Evolutionary conservation across 441 rosid species (phyloP), one percentile per base, ranked within the genome.

Genomic region (Biscutella laevigata): DNA sequence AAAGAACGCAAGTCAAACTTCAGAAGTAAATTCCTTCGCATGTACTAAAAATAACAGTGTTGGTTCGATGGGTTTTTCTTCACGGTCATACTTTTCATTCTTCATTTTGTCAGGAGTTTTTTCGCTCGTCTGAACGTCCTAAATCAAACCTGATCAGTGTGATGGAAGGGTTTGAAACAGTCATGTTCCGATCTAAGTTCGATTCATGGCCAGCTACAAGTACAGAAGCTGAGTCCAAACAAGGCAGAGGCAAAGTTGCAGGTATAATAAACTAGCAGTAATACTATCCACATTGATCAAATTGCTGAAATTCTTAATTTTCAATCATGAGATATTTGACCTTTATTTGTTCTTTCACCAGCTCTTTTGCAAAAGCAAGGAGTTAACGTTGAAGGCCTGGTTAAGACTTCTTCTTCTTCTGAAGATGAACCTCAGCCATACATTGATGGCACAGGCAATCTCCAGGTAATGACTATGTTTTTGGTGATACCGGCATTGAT

Each of bases 231-330:
- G 89, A 82, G 36, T 71, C 96, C 20, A 91, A 83, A 68, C 91
- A 86, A 66, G 96, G 98, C 63, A 75, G 96, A 73, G 90, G 96
- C 74, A 88, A 88, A 79, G 95, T 92, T 58, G 98, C 98, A 67
- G 96, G 98, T 91, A 29, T 29, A 49, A 72, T 71, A 45, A 47
- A 48, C 41, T 28, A 54, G 37, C 52, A 32, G 5, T 54, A 30
- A 15, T 30, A 32, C 42, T 7, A 15, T 32, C 55, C n/a, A 35
- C 40, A 59, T 45, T 26, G 47, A 40, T 37, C 45, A 36, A 15
- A 20, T 24, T 25, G 4, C 49, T 55, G 13, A 30, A 17, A 30
- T 49, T 46, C 17, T 4, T 33, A 52, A 58, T 28, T 54, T 56
- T 71, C 22, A 48, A 11, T 22, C 38, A 27, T 45, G 17, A 42